Base-by-base conservation (phyloP, 148 eudicot genomes). In the Agrostemma githago region DNA sequence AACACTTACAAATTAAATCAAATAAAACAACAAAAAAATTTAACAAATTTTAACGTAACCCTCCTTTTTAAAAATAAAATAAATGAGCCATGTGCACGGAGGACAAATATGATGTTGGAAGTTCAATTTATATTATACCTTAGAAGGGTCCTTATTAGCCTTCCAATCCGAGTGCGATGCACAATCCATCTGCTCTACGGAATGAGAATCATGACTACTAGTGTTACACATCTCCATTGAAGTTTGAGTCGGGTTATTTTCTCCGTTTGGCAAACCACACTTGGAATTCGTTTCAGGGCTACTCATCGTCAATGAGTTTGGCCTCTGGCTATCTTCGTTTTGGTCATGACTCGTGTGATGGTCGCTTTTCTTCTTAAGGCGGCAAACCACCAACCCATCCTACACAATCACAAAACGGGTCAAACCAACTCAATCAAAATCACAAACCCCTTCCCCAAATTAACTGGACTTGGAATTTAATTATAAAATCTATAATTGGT, bases 311-410 rank as follows among this genome's bases (percentile, higher is more conserved):
- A 51, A 72, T 20, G 85, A 78, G 39, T 82, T 77, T 53, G 77
- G 38, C 41, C 34, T 38, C 6, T 21, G 67, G 39, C 79, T 73
- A 34, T 76, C 83, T 5, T 75, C 82, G 37, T 80, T 72, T 37
- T 80, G n/a, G 78, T 63, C 79, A 5, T 83, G 84, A 59, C 70
- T 74, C 34, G 71, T 20, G 21, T 63, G 81, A 71, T 82, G 76
- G 7, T 88, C 95, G 0, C 61, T 51, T 76, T 91, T 93, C 80
- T 67, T 88, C 54, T 90, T 77, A 68, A 93, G 78, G 40, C 97
- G 95, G 60, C 97, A 93, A 54, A 89, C 87, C 21, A 91, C 95
- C 82, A 93, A 68, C n/a, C 84, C 78, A 83, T 93, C 97, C 98
- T 93, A 46, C 69, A 77, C 4, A 73, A 19, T 20, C 62, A 64